Evolutionary conservation across 208 protist species (phyloP), one percentile per base, ranked within the genome.

Genomic region (Wallacemonas sp.): DNA sequence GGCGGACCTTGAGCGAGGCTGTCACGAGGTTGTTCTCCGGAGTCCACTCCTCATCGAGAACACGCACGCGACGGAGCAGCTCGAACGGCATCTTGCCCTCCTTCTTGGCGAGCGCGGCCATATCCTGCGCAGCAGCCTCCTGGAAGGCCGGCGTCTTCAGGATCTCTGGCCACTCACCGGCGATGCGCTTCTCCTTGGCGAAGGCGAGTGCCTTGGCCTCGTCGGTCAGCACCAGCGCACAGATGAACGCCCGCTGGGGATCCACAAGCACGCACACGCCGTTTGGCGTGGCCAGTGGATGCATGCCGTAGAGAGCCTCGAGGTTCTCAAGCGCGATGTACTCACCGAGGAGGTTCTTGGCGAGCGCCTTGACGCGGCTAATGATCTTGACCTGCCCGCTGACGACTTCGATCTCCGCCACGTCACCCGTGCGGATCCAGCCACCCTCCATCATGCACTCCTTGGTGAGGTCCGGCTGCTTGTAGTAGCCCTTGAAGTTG

Each of bases 341-440:
- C 74, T 97, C 93, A 39, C 93, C 93, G 12, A 88, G 63, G 1
- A 65, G 68, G 54, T 93, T 88, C 73, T 97, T 97, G 8, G 90
- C 88, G 39, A 97, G 74, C 23, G 89, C 87, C 80, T 97, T 97
- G 26, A 90, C 78, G 55, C 93, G 85, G 60, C 90, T 91, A 36
- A 97, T 78, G 43, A 97, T 79, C 26, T 70, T 68, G 65, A 84
- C 33, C 11, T 83, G 62, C 0, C 74, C 87, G 27, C 48, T 78
- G 4, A 75, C 30, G 6, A 34, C 69, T 23, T 86, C 80, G 23
- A 88, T 70, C 67, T 79, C 68, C 32, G 85, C 93, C 26, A 97
- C 87, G 66, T 98, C 94, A 34, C 94, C 94, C 17, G 93, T 97
- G 73, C 80, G 79, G 43, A 97, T 83, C 86, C 85, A 98, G 21